Base-by-base conservation (phyloP, 2,329 filamentous ascomycete genomes). In the Paecilomyces dactylethromorphus region DNA sequence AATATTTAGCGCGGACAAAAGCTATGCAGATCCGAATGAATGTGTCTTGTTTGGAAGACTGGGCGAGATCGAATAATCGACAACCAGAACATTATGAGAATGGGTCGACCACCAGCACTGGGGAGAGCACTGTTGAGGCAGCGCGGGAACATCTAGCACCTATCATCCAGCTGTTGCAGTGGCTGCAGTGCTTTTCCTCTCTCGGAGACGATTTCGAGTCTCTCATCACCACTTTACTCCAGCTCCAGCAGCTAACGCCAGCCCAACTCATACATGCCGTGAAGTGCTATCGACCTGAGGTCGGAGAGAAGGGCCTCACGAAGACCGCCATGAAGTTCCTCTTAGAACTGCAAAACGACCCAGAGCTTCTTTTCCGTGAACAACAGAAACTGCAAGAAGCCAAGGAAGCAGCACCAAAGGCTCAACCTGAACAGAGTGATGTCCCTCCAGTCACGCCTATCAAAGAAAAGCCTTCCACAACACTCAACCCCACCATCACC, bases 11-110 rank as follows among this genome's bases (percentile, higher is more conserved):
- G 5, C 85, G 94, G 56, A 99, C 94, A 18, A 99, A 99, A 75
- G 94, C 94, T 3, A 99, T 99, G 94, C 94, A 99, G 73, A 97
- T 99, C 66, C 90, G 94, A 65, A 97, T 99, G 92, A 99, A 99
- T 71, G 87, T 99, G 6, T 97, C 94, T 0, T 88, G 87, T 7
- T 79, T 99, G 21, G 94, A 99, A 74, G 94, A 99, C 70, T 99
- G 94, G 94, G 93, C 94, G 1, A 84, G 93, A 31, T 83, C 85
- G 15, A 99, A 99, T 75, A 97, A 96, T 71, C 86, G 94, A 29
- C 88, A 95, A 65, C 92, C 94, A 1, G 94, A 97, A 70, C 93
- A 97, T 74, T 97, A 91, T 72, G 93, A 99, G 73, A 89, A 92
- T 66, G 93, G 93, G 18, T 92, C 93, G 56, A 92, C 91, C 74